Conservation (phyloP, 148 eudicot genomes). For the Rhododendron simsii region DNA sequence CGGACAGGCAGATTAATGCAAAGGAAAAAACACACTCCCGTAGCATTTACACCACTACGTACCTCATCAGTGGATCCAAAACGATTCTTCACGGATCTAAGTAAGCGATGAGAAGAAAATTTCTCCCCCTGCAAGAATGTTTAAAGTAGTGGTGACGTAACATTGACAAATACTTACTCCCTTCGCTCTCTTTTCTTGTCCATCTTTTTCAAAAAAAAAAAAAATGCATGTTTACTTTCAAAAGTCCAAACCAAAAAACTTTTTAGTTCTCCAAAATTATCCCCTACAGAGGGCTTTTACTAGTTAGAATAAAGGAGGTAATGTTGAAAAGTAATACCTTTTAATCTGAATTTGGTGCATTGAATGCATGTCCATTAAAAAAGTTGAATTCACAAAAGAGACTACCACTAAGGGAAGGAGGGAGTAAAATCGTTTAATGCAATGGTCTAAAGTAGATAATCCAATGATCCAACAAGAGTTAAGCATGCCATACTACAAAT, state of each 20-base stretch:
- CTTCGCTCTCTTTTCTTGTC: neutral
- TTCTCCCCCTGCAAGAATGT: conserved; percentile 75
- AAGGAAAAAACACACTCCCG: neutral
- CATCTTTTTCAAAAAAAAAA: neutral
- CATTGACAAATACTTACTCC: neutral
- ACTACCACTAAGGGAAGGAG: neutral
- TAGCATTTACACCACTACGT: neutral
- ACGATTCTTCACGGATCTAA: conserved; percentile 91
- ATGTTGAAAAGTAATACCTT: neutral
- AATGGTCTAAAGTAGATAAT: neutral
- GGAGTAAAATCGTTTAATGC: conserved; percentile 1
- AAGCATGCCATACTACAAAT: neutral
- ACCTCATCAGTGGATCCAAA: conserved; percentile 99
- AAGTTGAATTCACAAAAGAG: neutral
- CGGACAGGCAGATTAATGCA: neutral
- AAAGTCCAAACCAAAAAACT: neutral
- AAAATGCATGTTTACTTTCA: neutral
- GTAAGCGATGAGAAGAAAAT: conserved; percentile 79
- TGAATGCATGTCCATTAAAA: neutral
- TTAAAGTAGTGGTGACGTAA: conserved; percentile 2
- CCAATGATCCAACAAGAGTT: neutral
- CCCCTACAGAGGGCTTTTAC: neutral
- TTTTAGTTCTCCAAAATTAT: neutral
- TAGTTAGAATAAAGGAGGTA: neutral
- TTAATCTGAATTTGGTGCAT: neutral